Conservation (phyloP, 176 grass and related monocot genomes). For the Cenchrus fungigraminus region DNA sequence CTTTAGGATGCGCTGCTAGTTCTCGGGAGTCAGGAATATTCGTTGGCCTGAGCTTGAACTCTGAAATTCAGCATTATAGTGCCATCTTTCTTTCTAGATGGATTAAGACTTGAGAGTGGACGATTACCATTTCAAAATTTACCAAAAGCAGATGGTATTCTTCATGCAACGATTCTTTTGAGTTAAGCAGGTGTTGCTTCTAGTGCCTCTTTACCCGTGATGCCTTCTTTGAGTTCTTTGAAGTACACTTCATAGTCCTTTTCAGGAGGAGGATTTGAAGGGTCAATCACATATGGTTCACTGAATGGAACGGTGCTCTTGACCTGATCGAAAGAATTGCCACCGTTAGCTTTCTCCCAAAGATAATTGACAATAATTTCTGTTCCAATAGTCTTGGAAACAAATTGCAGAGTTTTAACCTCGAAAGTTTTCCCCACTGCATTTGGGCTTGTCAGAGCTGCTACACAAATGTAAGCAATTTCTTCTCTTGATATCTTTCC, state of each 20-base stretch:
- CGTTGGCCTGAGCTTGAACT: neutral
- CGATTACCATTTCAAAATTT: conserved; percentile 19
- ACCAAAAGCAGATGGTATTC: neutral
- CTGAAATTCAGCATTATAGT: neutral
- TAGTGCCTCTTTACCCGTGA: conserved; percentile 89
- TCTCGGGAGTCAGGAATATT: neutral
- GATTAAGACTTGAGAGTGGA: neutral
- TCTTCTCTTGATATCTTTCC: conserved; percentile 97
- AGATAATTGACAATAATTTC: conserved; percentile 14
- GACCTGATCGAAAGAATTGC: conserved; percentile 54
- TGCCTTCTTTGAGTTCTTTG: conserved; percentile 79
- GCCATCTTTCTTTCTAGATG: neutral
- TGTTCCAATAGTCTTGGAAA: conserved; percentile 10
- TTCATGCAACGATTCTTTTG: conserved; percentile 45
- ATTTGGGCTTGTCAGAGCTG: conserved; percentile 74
- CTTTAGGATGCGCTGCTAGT: neutral
- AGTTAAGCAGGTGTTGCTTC: conserved; percentile 62
- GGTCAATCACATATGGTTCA: conserved; percentile 72
- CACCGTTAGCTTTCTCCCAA: conserved; percentile 20
- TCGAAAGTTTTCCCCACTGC: conserved; percentile 91
- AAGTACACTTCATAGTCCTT: conserved; percentile 90
- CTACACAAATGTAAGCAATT: conserved; percentile 80
- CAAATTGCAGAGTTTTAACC: conserved; percentile 50
- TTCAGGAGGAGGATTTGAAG: conserved; percentile 79
- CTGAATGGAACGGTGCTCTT: conserved; percentile 98